Conservation (phyloP, 1,284 basidiomycete species). For the Malassezia yamatoensis region DNA sequence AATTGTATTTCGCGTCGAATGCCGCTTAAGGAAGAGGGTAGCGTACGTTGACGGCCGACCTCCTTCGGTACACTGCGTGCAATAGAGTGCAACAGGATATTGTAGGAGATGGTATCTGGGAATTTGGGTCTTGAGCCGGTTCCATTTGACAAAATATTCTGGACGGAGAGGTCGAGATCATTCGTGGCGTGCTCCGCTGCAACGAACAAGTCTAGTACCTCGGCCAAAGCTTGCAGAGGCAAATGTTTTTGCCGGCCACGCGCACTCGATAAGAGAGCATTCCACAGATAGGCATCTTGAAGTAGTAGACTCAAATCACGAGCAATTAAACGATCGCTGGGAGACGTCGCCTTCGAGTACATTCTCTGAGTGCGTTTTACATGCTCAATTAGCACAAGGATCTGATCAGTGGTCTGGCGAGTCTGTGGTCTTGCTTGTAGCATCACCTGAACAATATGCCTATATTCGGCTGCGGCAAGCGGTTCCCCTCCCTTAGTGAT, state of each 20-base stretch:
- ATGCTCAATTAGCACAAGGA: conserved; percentile 14
- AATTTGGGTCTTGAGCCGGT: background rate
- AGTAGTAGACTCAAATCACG: conserved; percentile 5
- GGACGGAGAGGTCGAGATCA: background rate
- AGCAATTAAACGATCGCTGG: conserved; percentile 6
- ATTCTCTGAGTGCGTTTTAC: conserved; percentile 1
- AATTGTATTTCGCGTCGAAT: conserved; percentile 1
- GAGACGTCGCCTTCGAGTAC: background rate
- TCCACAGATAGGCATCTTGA: conserved; percentile 14
- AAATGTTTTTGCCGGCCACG: background rate
- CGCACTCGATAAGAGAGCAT: conserved; percentile 3
- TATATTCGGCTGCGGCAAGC: conserved; percentile 11
- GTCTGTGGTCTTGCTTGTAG: background rate
- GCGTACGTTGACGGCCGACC: background rate
- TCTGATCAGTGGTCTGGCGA: background rate
- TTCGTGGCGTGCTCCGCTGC: background rate
- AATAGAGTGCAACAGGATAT: conserved; percentile 12
- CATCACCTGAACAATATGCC: conserved; percentile 8
- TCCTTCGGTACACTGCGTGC: conserved; percentile 3
- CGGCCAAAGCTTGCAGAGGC: background rate
- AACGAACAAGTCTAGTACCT: conserved; percentile 12
- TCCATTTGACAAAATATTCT: too few species aligned
- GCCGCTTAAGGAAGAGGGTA: background rate
- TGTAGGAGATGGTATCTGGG: conserved; percentile 13
- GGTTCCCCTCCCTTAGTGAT: background rate